These are phyloP conservation scores for Geotrichum candidum DNA, from an alignment of 1,139 yeast genomes.

Conservation along the genomic window DNA sequence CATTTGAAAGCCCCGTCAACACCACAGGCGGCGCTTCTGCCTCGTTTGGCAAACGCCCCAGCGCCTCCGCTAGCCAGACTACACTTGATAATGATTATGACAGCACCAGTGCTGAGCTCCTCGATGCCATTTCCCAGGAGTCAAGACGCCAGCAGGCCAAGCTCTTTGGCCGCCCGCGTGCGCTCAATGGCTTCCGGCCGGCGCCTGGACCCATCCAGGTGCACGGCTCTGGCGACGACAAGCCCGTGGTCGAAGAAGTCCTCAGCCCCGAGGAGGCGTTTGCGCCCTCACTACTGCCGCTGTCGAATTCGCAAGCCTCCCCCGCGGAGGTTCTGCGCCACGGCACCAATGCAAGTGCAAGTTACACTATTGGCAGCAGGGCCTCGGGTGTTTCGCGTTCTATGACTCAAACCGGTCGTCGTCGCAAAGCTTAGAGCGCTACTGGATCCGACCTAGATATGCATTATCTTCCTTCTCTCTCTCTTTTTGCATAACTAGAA, in stretches of 20 bases:
- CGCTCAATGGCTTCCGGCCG: conserved; percentile 12
- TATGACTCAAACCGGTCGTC: conserved; percentile 7
- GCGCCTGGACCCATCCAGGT: neutral
- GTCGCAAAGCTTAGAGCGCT: neutral
- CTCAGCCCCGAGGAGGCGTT: neutral
- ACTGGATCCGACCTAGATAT: neutral
- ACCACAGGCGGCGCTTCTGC: neutral
- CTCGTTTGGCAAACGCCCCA: neutral
- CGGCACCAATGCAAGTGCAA: neutral
- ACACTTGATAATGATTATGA: neutral
- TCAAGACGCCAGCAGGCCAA: neutral
- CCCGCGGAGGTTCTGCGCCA: neutral
- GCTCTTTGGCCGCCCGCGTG: conserved; percentile 5
- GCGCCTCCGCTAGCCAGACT: neutral
- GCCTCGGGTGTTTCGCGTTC: conserved; percentile 10
- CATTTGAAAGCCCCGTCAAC: neutral
- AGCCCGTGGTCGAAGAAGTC: neutral
- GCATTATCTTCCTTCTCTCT: too few relatives aligned
- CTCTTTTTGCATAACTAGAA: neutral
- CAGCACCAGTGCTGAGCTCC: neutral
- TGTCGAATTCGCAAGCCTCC: neutral
- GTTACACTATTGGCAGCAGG: conserved; percentile 1
- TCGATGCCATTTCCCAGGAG: neutral
- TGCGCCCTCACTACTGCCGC: neutral
- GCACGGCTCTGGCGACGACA: neutral